phyloP scores from a whole-genome alignment of 1,284 basidiomycete genomes.

The Exsudoporus floridanus region DNA sequence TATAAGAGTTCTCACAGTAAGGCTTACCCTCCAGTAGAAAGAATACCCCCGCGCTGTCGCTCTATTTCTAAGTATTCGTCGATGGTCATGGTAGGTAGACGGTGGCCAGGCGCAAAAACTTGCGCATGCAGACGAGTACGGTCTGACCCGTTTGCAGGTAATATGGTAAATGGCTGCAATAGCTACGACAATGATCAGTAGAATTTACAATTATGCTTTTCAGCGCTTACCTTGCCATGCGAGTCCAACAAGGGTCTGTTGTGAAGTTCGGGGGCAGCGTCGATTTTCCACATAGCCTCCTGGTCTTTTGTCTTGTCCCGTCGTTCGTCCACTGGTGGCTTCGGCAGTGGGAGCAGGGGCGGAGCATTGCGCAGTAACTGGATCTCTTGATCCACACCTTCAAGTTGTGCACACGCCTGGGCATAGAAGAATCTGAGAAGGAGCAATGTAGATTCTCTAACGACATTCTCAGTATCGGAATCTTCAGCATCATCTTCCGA shows the following conservation, averaged over 20 bases:
- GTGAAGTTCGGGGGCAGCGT: constrained; percentile 48
- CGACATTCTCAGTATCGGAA: constrained; percentile 58
- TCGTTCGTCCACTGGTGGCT: constrained; percentile 38
- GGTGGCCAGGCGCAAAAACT: constrained; percentile 86
- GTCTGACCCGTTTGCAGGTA: constrained; percentile 69
- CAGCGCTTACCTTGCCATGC: constrained; percentile 61
- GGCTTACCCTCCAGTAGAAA: constrained; percentile 82
- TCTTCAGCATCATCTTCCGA: constrained; percentile 54
- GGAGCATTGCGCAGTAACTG: constrained; percentile 65
- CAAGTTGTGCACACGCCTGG: constrained; percentile 67
- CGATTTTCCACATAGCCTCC: constrained; percentile 77
- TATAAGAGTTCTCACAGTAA: background rate
- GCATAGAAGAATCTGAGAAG: constrained; percentile 75
- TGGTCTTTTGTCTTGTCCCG: constrained; percentile 41
- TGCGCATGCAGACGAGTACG: constrained; percentile 71
- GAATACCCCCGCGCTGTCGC: constrained; percentile 79
- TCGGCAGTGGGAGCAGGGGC: constrained; percentile 39
- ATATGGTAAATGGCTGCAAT: constrained; percentile 85
- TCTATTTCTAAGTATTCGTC: constrained; percentile 95
- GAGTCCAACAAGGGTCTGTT: constrained; percentile 71
- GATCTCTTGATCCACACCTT: constrained; percentile 72
- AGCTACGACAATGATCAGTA: constrained; percentile 47
- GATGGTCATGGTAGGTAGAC: constrained; percentile 93
- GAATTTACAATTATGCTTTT: background rate
- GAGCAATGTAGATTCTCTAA: constrained; percentile 67